These are phyloP conservation scores for Coccinonectria pachysandricola DNA, from an alignment of 2,329 filamentous ascomycete genomes.

Conservation along the genomic window DNA sequence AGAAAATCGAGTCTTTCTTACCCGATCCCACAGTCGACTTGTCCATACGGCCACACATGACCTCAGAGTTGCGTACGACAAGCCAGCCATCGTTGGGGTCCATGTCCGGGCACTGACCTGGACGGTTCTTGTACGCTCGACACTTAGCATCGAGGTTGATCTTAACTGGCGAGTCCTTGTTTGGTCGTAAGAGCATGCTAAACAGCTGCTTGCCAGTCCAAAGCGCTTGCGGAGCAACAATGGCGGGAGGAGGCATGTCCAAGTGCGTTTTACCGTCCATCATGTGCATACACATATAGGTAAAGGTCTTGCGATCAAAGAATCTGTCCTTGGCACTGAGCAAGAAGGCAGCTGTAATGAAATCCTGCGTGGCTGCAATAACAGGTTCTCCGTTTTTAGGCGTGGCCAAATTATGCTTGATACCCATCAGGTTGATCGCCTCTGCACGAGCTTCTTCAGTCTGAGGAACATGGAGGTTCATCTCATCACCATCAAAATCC, in stretches of 20 bases:
- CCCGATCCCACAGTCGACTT: slow-evolving; percentile 94
- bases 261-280: slow-evolving; percentile 67
- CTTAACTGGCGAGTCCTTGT: slow-evolving; percentile 68
- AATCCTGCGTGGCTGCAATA: slow-evolving; percentile 98
- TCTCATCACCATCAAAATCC: slow-evolving; percentile 98
- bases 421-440: slow-evolving; percentile 93
- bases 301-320: slow-evolving; percentile 79
- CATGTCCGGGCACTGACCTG: slow-evolving; percentile 54
- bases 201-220: slow-evolving; percentile 99
- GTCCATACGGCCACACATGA: slow-evolving; percentile 97
- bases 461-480: slow-evolving; percentile 97
- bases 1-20: slow-evolving; percentile 97
- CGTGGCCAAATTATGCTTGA: slow-evolving; percentile 91
- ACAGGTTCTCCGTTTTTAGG: slow-evolving; percentile 97
- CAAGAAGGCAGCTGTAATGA: slow-evolving; percentile 90
- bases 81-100: slow-evolving; percentile 84
- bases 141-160: slow-evolving; percentile 93
- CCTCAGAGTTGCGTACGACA: slow-evolving; percentile 88
- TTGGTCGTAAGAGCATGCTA: slow-evolving; percentile 82
- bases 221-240: slow-evolving; percentile 73
- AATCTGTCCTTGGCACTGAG: slow-evolving; percentile 89
- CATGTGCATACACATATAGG: slow-evolving; percentile 90
- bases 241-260: slow-evolving; percentile 76
- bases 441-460: slow-evolving; percentile 94
- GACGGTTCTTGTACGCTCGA: slow-evolving; percentile 61